Evolutionary conservation across 495 filamentous ascomycete genomes (phyloP), one percentile per base, ranked within the genome.

Genomic region (Letharia columbiana): DNA sequence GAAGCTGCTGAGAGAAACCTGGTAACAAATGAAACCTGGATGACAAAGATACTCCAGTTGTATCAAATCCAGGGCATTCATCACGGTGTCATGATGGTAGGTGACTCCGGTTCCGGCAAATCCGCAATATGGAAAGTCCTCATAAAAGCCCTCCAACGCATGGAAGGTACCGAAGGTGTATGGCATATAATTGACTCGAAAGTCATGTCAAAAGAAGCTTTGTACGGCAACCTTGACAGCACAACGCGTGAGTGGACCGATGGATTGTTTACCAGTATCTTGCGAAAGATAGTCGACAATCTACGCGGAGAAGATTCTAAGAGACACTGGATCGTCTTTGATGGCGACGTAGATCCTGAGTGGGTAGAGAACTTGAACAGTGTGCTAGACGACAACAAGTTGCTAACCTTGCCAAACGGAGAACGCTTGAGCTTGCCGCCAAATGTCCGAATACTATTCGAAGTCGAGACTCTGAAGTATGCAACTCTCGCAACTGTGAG

Each of bases 291-390:
- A 65, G 92, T 99, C 54, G 95, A 99, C 74, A 99, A 99, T 72
- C 86, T 99, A 65, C 91, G 94, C 77, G 94, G 94, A 54, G 94
- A 99, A 76, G 92, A 96, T 71, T 83, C 85, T 41, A 99, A 98
- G 77, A 84, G 94, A 66, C 94, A 99, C 76, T 99, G 94, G 94
- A 97, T 99, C 71, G 90, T 99, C 11, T 98, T 99, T 70, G 94
- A 99, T 73, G 94, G 94, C 45, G 94, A 99, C 74, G 94, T 99
- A 66, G 94, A 99, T 76, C 94, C 94, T 7, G 95, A 97, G 72
- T 99, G 94, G 94, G 94, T 99, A 71, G 94, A 99, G 72, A 99
- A 99, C 74, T 78, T 99, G 78, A 99, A 99, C 87, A 96, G 91
- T 82, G 94, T 99, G 61, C 83, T 99, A 50, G 94, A 99, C 71